phyloP scores from a whole-genome alignment of 306 rosid species.

The Dalbergia oliveri region DNA sequence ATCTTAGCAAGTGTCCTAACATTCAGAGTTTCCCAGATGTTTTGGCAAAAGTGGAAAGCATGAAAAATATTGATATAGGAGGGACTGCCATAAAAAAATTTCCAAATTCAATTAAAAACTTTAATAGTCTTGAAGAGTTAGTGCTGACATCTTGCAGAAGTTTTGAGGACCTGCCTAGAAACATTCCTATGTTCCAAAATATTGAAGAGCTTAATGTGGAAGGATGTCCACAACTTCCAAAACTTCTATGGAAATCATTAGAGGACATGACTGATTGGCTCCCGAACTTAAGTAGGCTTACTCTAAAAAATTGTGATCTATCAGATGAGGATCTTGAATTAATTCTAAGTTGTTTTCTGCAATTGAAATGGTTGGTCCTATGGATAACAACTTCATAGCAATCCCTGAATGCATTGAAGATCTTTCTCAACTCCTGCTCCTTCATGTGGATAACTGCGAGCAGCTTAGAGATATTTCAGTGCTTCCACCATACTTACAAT shows the following conservation, averaged over 20 bases:
- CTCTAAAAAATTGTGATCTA: constrained; percentile 41
- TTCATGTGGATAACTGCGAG: constrained; percentile 37
- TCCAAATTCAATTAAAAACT: constrained; percentile 43
- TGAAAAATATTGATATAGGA: constrained; percentile 38
- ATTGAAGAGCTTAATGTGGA: constrained; percentile 19
- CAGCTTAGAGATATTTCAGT: constrained; percentile 36
- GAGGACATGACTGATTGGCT: background rate
- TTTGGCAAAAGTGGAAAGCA: constrained; percentile 33
- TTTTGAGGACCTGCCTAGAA: constrained; percentile 42
- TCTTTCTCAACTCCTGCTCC: constrained; percentile 35
- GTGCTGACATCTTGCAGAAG: constrained; percentile 31
- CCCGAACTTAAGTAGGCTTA: constrained; percentile 40
- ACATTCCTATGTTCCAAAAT: constrained; percentile 35
- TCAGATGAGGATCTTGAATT: constrained; percentile 41
- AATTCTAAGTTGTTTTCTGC: constrained; percentile 30
- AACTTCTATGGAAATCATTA: constrained; percentile 25
- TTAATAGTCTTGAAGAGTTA: constrained; percentile 35
- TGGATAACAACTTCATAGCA: constrained; percentile 38
- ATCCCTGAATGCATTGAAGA: constrained; percentile 49
- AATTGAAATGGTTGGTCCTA: constrained; percentile 43
- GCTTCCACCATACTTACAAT: constrained; percentile 41
- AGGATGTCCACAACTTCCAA: constrained; percentile 40
- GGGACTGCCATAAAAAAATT: constrained; percentile 41
- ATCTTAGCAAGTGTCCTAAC: constrained; percentile 14
- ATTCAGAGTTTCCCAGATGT: constrained; percentile 42